Evolutionary conservation across 257 asterid species (phyloP).

Genomic region (Gentiana dahurica): DNA sequence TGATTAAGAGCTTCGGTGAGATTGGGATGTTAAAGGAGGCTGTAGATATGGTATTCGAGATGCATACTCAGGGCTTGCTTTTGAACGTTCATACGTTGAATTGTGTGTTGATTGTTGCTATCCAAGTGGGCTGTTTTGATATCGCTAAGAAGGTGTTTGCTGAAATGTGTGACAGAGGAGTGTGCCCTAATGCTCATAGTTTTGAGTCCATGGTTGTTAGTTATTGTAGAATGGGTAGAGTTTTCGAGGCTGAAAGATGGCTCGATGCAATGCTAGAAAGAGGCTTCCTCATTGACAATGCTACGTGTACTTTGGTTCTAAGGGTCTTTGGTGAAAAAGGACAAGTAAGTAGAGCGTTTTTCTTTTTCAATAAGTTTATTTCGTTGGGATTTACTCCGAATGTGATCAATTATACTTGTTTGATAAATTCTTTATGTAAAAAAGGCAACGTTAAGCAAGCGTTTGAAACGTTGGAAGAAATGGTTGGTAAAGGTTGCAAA

Average conservation of each 20-base stretch:
- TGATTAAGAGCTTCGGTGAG: conserved; percentile 59
- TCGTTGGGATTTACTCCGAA: conserved; percentile 63
- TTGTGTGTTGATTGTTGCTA: conserved; percentile 47
- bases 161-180: conserved; percentile 82
- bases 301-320: conserved; percentile 60
- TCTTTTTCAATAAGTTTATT: conserved; percentile 48
- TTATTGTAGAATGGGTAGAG: conserved; percentile 54
- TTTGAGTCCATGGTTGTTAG: conserved; percentile 68
- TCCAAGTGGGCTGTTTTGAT: conserved; percentile 38
- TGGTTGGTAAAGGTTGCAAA: conserved; percentile 69
- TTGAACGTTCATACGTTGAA: conserved; percentile 50
- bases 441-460: conserved; percentile 75
- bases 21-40: conserved; percentile 64
- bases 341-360: conserved; percentile 41
- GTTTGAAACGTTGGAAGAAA: conserved; percentile 81
- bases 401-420: conserved; percentile 67
- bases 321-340: conserved; percentile 41
- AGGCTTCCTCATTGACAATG: conserved; percentile 60
- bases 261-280: conserved; percentile 52
- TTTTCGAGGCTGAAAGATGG: conserved; percentile 71
- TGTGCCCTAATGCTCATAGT: conserved; percentile 45
- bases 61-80: conserved; percentile 65
- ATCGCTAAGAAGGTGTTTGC: conserved; percentile 71
- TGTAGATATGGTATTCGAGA: conserved; percentile 56
- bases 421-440: conserved; percentile 64